Evolutionary conservation across 331 rosid genomes (phyloP).

Genomic region (Quercus tomentella): DNA sequence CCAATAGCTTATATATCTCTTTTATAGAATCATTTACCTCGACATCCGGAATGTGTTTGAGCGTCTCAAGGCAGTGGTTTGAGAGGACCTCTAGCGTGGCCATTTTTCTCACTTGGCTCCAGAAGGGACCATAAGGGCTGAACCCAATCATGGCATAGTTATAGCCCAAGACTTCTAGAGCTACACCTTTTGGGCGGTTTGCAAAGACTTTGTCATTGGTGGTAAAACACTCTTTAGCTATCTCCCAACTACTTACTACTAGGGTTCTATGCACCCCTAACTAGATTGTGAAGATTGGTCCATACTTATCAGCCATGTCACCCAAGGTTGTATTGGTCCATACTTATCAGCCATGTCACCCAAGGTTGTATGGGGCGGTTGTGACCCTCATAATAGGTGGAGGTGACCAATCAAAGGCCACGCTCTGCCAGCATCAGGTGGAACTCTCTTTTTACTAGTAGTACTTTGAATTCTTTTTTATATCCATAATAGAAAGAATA

Average conservation of each 20-base stretch:
- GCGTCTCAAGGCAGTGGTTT: neutral
- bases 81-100: constrained; percentile 8
- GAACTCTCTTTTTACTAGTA: neutral
- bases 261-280: constrained; percentile 26
- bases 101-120: constrained; percentile 19
- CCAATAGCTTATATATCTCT: neutral
- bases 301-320: constrained; percentile 40
- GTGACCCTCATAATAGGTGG: constrained; percentile 2
- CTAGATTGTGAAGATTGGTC: constrained; percentile 32
- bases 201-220: constrained; percentile 42
- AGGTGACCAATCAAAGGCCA: constrained; percentile 58
- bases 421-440: constrained; percentile 33
- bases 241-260: constrained; percentile 23
- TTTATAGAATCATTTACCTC: constrained; percentile 9
- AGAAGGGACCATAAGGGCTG: constrained; percentile 23
- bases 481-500: neutral
- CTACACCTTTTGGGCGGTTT: constrained; percentile 26
- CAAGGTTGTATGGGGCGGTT: constrained; percentile 17
- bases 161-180: constrained; percentile 16
- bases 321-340: too few species aligned
- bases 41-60: neutral
- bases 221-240: constrained; percentile 40
- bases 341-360: too few species aligned
- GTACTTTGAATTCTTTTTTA: neutral
- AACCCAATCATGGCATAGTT: constrained; percentile 11